Percentiles rank a stretch among this genome's conserved stretches.
Conservation (phyloP, 805 yeast species). For the Naumovozyma baii region DNA sequence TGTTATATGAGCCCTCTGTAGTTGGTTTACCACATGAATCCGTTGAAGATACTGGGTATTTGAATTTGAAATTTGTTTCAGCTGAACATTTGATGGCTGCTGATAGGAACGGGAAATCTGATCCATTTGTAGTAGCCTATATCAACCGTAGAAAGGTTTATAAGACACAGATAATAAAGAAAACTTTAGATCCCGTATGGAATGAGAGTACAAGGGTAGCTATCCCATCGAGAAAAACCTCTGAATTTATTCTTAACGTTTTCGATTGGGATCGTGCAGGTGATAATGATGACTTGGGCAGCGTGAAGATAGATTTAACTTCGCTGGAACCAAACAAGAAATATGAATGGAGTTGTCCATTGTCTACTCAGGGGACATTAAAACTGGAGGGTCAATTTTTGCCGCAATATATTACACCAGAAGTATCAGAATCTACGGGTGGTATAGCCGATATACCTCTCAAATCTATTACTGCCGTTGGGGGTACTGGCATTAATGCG, state of each 20-base stretch:
- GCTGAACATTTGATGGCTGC: slow-evolving; percentile 48
- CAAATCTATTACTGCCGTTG: slow-evolving; percentile 34
- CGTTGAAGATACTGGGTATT: slow-evolving; percentile 56
- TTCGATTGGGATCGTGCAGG: slow-evolving; percentile 78
- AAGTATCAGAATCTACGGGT: slow-evolving; percentile 35
- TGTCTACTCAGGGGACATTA: slow-evolving; percentile 61
- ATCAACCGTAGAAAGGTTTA: slow-evolving; percentile 45
- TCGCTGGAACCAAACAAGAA: slow-evolving; percentile 38
- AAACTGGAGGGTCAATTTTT: slow-evolving; percentile 43
- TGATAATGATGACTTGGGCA: slow-evolving; percentile 52
- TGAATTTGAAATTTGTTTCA: slow-evolving; percentile 46
- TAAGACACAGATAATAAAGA: slow-evolving; percentile 55
- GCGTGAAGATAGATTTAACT: slow-evolving; percentile 40
- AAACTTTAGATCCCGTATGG: slow-evolving; percentile 67
- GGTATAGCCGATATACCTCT: slow-evolving; percentile 39
- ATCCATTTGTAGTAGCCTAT: slow-evolving; percentile 50
- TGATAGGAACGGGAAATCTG: slow-evolving; percentile 69
- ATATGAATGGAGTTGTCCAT: slow-evolving; percentile 38
- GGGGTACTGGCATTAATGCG: slow-evolving; percentile 34
- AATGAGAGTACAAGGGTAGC: slow-evolving; percentile 55
- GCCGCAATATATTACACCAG: slow-evolving; percentile 64
- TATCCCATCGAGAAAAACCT: slow-evolving; percentile 52
- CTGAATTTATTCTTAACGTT: slow-evolving; percentile 39
- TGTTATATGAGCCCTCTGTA: slow-evolving; percentile 54
- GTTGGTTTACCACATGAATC: slow-evolving; percentile 48